Base-by-base conservation (phyloP, 2,329 filamentous ascomycete species). In the Alternaria ventricosa region DNA sequence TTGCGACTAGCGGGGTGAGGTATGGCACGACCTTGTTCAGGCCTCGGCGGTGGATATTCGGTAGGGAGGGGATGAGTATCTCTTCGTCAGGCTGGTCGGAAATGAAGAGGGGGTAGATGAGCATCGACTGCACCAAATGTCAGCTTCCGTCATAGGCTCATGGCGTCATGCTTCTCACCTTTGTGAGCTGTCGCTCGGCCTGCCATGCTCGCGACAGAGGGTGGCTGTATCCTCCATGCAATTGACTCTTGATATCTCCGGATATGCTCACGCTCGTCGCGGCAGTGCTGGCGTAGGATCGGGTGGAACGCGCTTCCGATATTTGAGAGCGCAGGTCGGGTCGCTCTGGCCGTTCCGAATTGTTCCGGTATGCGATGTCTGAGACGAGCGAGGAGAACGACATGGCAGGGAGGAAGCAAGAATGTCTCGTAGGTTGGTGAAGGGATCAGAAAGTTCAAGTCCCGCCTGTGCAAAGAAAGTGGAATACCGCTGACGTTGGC, bases 41-140 rank as follows among this genome's bases (percentile, higher is more conserved):
- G 66, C 96, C 95, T 64, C 94, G 90, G 75, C 95, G 94, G 81
- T 90, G 86, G 81, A 98, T 95, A 78, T 94, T 93, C 1, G 96
- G 96, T 5, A 99, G 88, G 20, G 94, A 97, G 55, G 94, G 91
- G 61, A 99, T 96, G 15, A 92, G 86, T 13, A 90, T 92, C 83
- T 97, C 92, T 83, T 98, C 95, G 75, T 98, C 93, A 36, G 95
- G 92, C 76, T 92, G 89, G 81, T 99, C 96, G 75, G 96, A 97
- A 69, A 99, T 89, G 84, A 99, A 99, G 70, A 99, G 87, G 12
- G 96, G 96, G 82, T 96, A 98, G 76, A 99, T 97, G 75, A 99
- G 90, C 96, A 98, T 98, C 41, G 94, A 96, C 93, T 97, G 74
- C 30, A 4, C 36, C 20, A 47, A 3, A 45, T 63, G 68, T 79